phyloP scores from a whole-genome alignment of 352 stramenopile genomes.

The Phytophthora ohioensis region DNA sequence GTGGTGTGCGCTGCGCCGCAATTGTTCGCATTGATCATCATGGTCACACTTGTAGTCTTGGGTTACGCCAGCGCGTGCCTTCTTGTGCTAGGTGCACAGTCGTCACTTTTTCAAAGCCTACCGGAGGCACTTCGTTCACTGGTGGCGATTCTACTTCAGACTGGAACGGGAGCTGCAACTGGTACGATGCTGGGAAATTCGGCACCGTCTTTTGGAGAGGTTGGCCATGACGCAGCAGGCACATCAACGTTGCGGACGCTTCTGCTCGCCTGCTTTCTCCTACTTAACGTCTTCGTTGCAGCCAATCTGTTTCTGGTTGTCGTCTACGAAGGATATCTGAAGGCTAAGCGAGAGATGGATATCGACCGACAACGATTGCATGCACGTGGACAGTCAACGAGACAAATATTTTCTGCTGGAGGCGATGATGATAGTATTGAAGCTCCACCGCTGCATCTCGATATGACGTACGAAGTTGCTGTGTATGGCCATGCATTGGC shows the following conservation, averaged over 20 bases:
- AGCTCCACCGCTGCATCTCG: constrained; percentile 24
- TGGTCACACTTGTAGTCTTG: constrained; percentile 46
- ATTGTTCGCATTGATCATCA: constrained; percentile 47
- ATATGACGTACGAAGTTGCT: constrained; percentile 8
- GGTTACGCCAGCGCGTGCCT: constrained; percentile 60
- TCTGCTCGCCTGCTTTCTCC: constrained; percentile 52
- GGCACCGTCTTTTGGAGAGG: constrained; percentile 13
- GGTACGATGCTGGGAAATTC: constrained; percentile 17
- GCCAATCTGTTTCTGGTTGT: constrained; percentile 60
- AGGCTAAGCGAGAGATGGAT: constrained; percentile 43
- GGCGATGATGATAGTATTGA: constrained; percentile 15
- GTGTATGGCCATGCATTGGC: constrained; percentile 7
- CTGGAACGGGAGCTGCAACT: constrained; percentile 20
- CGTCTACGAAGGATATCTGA: constrained; percentile 50
- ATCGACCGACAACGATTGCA: constrained; percentile 10
- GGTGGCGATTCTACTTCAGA: constrained; percentile 46
- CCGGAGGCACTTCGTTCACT: constrained; percentile 44
- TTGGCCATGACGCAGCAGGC: constrained; percentile 33
- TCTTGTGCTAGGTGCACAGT: constrained; percentile 46
- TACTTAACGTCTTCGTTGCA: constrained; percentile 55
- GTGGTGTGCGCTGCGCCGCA: constrained; percentile 40
- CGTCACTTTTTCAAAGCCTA: constrained; percentile 47
- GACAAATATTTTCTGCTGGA: neutral
- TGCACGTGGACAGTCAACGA: neutral
- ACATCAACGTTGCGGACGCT: constrained; percentile 39